phyloP scores from a whole-genome alignment of 2,329 filamentous ascomycete genomes.

The Domatiomyces globalis region DNA sequence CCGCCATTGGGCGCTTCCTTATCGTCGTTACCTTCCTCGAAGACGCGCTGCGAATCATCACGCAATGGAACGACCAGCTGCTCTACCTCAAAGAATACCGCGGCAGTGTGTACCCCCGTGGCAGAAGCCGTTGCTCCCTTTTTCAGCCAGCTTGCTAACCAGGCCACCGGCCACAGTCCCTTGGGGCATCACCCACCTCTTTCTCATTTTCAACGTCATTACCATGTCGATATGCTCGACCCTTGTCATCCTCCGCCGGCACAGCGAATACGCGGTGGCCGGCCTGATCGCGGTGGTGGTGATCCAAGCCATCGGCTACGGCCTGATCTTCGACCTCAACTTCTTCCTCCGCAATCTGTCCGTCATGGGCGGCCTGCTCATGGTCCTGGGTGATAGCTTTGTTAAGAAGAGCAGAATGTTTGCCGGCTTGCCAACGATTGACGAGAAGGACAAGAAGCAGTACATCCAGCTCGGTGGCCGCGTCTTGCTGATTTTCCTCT shows the following conservation, averaged over 20 bases:
- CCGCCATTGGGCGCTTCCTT: slow-evolving; percentile 87
- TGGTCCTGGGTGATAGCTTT: slow-evolving; percentile 97
- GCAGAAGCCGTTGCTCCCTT: background rate
- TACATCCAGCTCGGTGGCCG: slow-evolving; percentile 97
- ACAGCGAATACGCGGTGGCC: slow-evolving; percentile 82
- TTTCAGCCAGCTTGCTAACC: background rate
- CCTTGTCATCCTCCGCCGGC: slow-evolving; percentile 80
- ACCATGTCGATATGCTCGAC: slow-evolving; percentile 71
- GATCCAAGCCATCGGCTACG: slow-evolving; percentile 88
- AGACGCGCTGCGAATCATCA: slow-evolving; percentile 88
- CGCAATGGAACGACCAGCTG: slow-evolving; percentile 93
- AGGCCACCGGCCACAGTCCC: slow-evolving; percentile 48
- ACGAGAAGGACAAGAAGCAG: slow-evolving; percentile 99
- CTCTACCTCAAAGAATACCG: slow-evolving; percentile 77
- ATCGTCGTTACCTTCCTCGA: slow-evolving; percentile 98
- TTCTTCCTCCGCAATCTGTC: slow-evolving; percentile 99
- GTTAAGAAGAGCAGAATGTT: slow-evolving; percentile 95
- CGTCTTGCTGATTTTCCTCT: slow-evolving; percentile 92
- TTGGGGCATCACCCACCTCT: slow-evolving; percentile 73
- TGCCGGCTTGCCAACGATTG: slow-evolving; percentile 79
- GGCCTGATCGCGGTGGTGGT: slow-evolving; percentile 85
- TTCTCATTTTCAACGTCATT: slow-evolving; percentile 79
- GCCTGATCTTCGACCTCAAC: slow-evolving; percentile 96
- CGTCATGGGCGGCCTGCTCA: slow-evolving; percentile 89
- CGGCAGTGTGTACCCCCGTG: slow-evolving; percentile 60